These are phyloP conservation scores for Trichosporon sp. DNA, from an alignment of 1,284 basidiomycete genomes.

Conservation along the genomic window DNA sequence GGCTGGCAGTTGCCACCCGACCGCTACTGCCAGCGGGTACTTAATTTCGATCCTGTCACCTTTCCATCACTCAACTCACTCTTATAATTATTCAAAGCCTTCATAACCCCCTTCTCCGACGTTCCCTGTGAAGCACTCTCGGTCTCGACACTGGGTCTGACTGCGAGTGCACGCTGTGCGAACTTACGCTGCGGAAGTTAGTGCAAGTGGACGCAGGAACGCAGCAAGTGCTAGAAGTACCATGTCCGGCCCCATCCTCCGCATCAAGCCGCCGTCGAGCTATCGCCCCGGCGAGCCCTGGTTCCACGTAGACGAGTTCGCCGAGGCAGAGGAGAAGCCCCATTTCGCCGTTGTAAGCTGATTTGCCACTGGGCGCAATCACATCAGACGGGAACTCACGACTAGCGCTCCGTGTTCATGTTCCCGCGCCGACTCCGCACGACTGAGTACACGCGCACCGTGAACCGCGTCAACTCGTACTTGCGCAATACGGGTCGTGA, in stretches of 20 bases:
- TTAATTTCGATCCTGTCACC: not conserved
- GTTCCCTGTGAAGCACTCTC: not conserved
- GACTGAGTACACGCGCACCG: conserved; percentile 10
- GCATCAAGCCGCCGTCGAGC: conserved; percentile 9
- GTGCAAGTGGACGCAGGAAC: no score
- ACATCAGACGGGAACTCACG: not conserved
- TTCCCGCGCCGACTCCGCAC: conserved; percentile 13
- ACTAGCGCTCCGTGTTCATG: conserved; percentile 16
- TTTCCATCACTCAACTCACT: not conserved
- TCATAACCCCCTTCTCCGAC: not conserved
- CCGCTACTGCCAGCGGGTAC: not conserved
- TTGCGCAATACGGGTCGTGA: not conserved
- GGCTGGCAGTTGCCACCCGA: not conserved
- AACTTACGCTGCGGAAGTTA: no score
- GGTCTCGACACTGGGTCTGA: no score
- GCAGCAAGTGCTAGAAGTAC: not conserved
- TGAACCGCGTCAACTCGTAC: conserved; percentile 7
- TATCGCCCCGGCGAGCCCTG: conserved; percentile 14
- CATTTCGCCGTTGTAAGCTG: not conserved
- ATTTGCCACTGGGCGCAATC: not conserved
- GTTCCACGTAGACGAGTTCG: conserved; percentile 11
- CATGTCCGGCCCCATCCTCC: conserved; percentile 10
- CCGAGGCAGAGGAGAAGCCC: not conserved
- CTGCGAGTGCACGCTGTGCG: not conserved
- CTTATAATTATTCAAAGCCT: not conserved